Evolutionary conservation across 306 rosid genomes (phyloP).

Genomic region (Prunus dulcis): DNA sequence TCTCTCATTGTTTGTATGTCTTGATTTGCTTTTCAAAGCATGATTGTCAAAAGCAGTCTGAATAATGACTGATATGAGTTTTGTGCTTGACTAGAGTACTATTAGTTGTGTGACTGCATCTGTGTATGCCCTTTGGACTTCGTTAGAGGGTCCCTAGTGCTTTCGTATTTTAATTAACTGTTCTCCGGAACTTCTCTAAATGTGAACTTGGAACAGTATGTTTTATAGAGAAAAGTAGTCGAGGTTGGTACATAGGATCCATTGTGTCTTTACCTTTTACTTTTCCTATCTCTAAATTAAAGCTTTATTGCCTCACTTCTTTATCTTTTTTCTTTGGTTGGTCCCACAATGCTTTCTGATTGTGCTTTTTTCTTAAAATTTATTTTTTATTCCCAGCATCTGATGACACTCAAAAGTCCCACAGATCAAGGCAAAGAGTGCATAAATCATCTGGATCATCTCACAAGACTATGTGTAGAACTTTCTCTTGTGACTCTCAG

Average conservation of each 20-base stretch:
- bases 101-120: conserved; percentile 18
- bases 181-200: conserved; percentile 37
- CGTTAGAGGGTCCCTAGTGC: conserved; percentile 7
- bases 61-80: conserved; percentile 25
- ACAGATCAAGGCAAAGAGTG: conserved; percentile 85
- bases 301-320: conserved; percentile 39
- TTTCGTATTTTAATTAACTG: conserved; percentile 25
- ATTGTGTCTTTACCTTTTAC: conserved; percentile 51
- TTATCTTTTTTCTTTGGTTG: conserved; percentile 36
- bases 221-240: conserved; percentile 27
- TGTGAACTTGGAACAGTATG: conserved; percentile 30
- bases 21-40: background rate
- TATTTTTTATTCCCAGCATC: conserved; percentile 59
- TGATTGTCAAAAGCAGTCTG: conserved; percentile 20
- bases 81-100: conserved; percentile 16
- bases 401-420: conserved; percentile 84
- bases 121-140: conserved; percentile 5
- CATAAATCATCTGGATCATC: conserved; percentile 87
- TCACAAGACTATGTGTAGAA: conserved; percentile 84
- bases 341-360: conserved; percentile 46
- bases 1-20: background rate
- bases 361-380: conserved; percentile 18
- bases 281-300: conserved; percentile 37
- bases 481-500: conserved; percentile 85
- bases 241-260: conserved; percentile 84